phyloP scores from a whole-genome alignment of 2,329 filamentous ascomycete genomes.

The Chrysoporthe deuterocubensis region DNA sequence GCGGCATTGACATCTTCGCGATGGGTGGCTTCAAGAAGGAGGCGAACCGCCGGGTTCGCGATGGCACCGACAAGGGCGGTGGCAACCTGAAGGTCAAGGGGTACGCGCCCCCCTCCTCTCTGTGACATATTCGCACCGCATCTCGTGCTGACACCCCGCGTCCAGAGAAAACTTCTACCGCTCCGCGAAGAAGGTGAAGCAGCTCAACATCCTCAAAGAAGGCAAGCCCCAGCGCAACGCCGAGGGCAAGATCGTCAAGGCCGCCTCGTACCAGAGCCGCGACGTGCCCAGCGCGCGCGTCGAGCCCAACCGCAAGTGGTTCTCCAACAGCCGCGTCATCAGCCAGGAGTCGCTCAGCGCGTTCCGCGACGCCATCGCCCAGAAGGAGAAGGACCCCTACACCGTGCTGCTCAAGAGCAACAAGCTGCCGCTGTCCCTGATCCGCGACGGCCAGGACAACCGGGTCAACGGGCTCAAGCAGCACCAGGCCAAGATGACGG shows the following conservation, averaged over 20 bases:
- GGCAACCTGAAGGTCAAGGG: slow-evolving; percentile 92
- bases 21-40: slow-evolving; percentile 97
- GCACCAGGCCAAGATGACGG: slow-evolving; percentile 87
- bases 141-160: background rate
- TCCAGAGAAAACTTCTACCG: slow-evolving; percentile 37
- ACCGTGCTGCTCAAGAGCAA: slow-evolving; percentile 95
- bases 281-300: slow-evolving; percentile 32
- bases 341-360: slow-evolving; percentile 79
- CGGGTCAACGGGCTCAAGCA: slow-evolving; percentile 81
- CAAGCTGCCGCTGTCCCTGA: slow-evolving; percentile 94
- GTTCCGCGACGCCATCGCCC: slow-evolving; percentile 90
- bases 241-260: slow-evolving; percentile 80
- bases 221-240: slow-evolving; percentile 83
- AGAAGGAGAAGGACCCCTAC: slow-evolving; percentile 88
- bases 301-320: slow-evolving; percentile 79
- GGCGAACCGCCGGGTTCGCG: slow-evolving; percentile 76
- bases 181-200: slow-evolving; percentile 84
- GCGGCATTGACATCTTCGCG: slow-evolving; percentile 22
- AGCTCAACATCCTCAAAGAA: slow-evolving; percentile 88
- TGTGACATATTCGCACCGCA: accelerated
- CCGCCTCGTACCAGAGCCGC: slow-evolving; percentile 65
- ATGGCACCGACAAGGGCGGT: slow-evolving; percentile 71
- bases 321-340: slow-evolving; percentile 89
- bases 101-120: slow-evolving; percentile 14
- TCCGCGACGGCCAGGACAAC: slow-evolving; percentile 71